A percentile compares a stretch with the other conserved stretches of the same genome.
Evolutionary conservation across 805 yeast species (phyloP).

Genomic region (Yarrowia phangngaensis): DNA sequence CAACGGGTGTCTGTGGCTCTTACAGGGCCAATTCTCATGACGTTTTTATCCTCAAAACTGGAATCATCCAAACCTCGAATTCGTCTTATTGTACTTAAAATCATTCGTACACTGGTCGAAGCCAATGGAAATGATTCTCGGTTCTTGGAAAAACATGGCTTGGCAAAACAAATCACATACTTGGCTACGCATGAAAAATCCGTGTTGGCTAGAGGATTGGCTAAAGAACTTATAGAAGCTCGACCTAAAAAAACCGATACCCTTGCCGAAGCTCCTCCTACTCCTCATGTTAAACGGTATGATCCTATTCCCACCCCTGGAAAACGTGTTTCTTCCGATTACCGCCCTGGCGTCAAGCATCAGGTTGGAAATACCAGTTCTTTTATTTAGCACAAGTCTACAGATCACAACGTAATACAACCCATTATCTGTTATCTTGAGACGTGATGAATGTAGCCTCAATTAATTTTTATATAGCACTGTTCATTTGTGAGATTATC

Average conservation of each 20-base stretch:
- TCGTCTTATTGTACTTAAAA: conserved; percentile 8
- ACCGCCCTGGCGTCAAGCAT: neutral
- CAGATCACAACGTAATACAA: too few relatives aligned
- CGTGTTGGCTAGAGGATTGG: conserved; percentile 19
- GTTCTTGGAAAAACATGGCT: conserved; percentile 5
- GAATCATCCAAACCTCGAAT: conserved; percentile 16
- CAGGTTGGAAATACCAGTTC: conserved; percentile 8
- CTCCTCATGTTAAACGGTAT: conserved; percentile 9
- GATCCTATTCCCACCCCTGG: conserved; percentile 21
- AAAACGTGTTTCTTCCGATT: conserved; percentile 1
- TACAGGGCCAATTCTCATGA: conserved; percentile 1
- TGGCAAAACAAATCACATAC: conserved; percentile 5
- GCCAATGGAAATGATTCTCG: conserved; percentile 8
- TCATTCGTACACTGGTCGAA: conserved; percentile 5
- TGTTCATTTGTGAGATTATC: too few relatives aligned
- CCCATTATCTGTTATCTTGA: too few relatives aligned
- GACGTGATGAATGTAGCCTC: too few relatives aligned
- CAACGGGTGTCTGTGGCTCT: conserved; percentile 9
- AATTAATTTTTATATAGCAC: too few relatives aligned
- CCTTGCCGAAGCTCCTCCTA: conserved; percentile 3
- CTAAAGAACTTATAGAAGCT: conserved; percentile 13
- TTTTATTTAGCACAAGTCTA: conserved; percentile 2
- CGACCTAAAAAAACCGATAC: conserved; percentile 5
- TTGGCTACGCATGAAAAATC: conserved; percentile 9
- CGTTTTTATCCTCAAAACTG: conserved; percentile 8